These are phyloP conservation scores for Boletus sensibilis DNA, from an alignment of 768 basidiomycete genomes.

Conservation along the genomic window DNA sequence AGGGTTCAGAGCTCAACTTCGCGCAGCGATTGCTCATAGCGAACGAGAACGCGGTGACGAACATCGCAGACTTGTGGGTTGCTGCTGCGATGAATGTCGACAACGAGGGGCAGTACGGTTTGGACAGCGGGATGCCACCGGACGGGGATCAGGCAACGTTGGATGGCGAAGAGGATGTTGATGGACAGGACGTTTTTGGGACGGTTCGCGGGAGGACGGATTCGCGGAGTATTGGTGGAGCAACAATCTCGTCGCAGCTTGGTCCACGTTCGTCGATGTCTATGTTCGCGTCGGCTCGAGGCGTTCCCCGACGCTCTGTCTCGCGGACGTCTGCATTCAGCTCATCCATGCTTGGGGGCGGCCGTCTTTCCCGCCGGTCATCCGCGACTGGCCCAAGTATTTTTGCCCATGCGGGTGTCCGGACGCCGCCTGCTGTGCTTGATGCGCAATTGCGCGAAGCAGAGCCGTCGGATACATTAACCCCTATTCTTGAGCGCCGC, in stretches of 20 bases:
- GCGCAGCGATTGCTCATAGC: conserved; percentile 87
- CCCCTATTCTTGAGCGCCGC: conserved; percentile 52
- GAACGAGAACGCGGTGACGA: conserved; percentile 92
- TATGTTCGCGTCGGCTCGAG: conserved; percentile 26
- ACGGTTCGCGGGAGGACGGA: conserved; percentile 18
- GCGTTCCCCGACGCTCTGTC: conserved; percentile 35
- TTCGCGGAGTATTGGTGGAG: conserved; percentile 14
- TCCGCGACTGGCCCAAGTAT: conserved; percentile 68
- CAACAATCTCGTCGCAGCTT: conserved; percentile 22
- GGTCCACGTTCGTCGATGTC: conserved; percentile 25
- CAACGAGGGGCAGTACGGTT: conserved; percentile 75
- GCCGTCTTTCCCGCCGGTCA: conserved; percentile 44
- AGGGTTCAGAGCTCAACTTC: conserved; percentile 69
- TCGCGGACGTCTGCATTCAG: conserved; percentile 30
- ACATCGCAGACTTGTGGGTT: conserved; percentile 96
- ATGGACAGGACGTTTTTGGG: conserved; percentile 31
- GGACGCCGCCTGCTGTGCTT: conserved; percentile 70
- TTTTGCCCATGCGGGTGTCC: conserved; percentile 81
- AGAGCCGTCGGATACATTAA: conserved; percentile 39
- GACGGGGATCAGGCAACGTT: conserved; percentile 26
- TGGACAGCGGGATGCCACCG: conserved; percentile 29
- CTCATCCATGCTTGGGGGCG: conserved; percentile 34
- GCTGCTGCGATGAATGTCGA: conserved; percentile 95
- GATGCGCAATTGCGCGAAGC: conserved; percentile 64
- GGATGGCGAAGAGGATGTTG: conserved; percentile 48